Conservation (phyloP, 2,329 filamentous ascomycete species). For the Cytospora leucostoma region DNA sequence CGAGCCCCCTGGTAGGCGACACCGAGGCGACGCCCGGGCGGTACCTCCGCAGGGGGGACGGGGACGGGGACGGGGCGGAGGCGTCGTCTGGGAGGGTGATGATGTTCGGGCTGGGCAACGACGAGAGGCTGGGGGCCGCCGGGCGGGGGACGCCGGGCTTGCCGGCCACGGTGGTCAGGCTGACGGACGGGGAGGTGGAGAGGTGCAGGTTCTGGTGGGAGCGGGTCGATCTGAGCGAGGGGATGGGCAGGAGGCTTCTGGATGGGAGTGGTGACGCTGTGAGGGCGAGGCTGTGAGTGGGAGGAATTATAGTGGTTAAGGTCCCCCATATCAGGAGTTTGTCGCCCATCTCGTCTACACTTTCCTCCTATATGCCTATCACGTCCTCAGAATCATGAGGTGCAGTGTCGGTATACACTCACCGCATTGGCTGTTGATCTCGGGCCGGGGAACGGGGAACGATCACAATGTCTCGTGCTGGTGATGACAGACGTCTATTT, state of each 20-base stretch:
- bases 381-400: not conserved
- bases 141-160: conserved; percentile 42
- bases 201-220: conserved; percentile 65
- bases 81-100: conserved; percentile 44
- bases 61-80: conserved; percentile 12
- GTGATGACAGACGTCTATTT: not conserved
- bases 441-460: not conserved
- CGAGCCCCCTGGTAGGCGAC: conserved; percentile 17
- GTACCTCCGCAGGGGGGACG: conserved; percentile 19
- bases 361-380: not conserved
- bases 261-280: not conserved
- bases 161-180: conserved; percentile 44
- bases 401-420: not conserved
- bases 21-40: conserved; percentile 12
- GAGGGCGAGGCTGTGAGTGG: conserved; percentile 12
- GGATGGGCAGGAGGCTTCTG: conserved; percentile 36
- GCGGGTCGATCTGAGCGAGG: conserved; percentile 50
- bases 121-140: conserved; percentile 47
- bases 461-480: not conserved
- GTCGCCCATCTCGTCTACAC: too few species aligned
- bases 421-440: not conserved
- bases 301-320: not conserved
- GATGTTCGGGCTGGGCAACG: conserved; percentile 62
- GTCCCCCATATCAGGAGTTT: not conserved
- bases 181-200: conserved; percentile 47